A percentile compares a stretch with the other conserved stretches of the same genome.
These are phyloP conservation scores for Hypocreales sp. DNA, from an alignment of 2,329 filamentous ascomycete genomes.

Conservation along the genomic window DNA sequence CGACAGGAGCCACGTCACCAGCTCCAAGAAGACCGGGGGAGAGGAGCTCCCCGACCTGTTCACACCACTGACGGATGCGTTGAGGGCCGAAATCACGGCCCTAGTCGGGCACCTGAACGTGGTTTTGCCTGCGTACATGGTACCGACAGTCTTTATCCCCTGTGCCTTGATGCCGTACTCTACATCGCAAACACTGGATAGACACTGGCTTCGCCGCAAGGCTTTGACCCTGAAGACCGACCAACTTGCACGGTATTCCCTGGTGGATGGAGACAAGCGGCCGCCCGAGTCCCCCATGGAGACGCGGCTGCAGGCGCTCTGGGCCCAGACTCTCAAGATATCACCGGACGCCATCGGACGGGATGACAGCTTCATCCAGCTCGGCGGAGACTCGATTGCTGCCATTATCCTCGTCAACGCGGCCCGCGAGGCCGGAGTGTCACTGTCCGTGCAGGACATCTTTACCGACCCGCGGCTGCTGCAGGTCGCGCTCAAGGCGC, in stretches of 20 bases:
- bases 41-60: not conserved
- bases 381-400: conserved; percentile 12
- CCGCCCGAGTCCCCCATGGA: conserved; percentile 2
- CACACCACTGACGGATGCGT: not conserved
- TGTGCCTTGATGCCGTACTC: conserved; percentile 5
- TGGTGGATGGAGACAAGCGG: conserved; percentile 1
- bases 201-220: conserved; percentile 1
- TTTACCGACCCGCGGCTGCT: conserved; percentile 7
- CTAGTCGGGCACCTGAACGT: not conserved
- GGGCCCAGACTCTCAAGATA: conserved; percentile 3
- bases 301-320: conserved; percentile 1
- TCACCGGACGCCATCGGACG: conserved; percentile 12
- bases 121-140: conserved; percentile 4
- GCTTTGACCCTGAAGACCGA: not conserved
- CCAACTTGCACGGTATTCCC: not conserved
- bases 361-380: conserved; percentile 10
- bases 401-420: conserved; percentile 7
- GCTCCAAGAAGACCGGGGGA: too few species aligned
- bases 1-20: not conserved
- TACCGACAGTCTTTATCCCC: conserved; percentile 4
- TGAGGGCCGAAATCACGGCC: not conserved
- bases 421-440: conserved; percentile 3
- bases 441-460: conserved; percentile 5
- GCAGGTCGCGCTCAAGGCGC: not conserved
- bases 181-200: conserved; percentile 6